Base-by-base conservation (phyloP, 2,329 filamentous ascomycete genomes). In the Zasmidium citrigriseum region DNA sequence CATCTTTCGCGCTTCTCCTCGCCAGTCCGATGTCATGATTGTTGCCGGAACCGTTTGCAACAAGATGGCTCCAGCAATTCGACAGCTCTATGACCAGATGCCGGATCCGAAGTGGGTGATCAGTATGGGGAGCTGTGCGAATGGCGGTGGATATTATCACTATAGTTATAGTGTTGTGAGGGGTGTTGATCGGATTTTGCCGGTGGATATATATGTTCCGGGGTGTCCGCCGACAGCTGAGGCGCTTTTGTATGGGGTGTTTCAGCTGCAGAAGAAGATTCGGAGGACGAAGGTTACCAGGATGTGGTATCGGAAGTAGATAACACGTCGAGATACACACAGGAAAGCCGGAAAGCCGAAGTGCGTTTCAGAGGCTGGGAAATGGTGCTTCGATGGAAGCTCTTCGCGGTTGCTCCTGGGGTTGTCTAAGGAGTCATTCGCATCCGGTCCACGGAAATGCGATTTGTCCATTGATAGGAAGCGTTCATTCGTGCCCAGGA, bases 81-180 rank as follows among this genome's bases (percentile, higher is more conserved):
- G 92, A 75, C 90, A 95, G 78, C 89, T 96, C 62, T 96, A 96
- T 79, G 92, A 96, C 76, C 92, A 96, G 81, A 96, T 96, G 91
- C 91, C 91, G 25, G 91, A 96, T 27, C 91, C 91, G 89, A 72
- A 96, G 46, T 25, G 91, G 91, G 91, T 93, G 21, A 84, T 89
- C 70, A 90, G 86, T 68, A 93, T 93, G 90, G 90, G 90, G 12
- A 90, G 86, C 70, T 93, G 90, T 75, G 90, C 90, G 60, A 93
- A 93, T 75, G 90, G 90, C 52, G 90, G 90, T 61, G 90, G 90
- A 54, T 93, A 93, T 79, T 93, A 93, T 75, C 90, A 93, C 77
- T 93, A 93, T 79, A 89, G 86, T 75, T 93, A 93, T n/a, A 49
- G 46, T n/a, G 46, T 49, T 9, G 21, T 49, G 4, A 21, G 46